Conservation (phyloP, 1,139 yeast genomes). For the Pichia sp. region DNA sequence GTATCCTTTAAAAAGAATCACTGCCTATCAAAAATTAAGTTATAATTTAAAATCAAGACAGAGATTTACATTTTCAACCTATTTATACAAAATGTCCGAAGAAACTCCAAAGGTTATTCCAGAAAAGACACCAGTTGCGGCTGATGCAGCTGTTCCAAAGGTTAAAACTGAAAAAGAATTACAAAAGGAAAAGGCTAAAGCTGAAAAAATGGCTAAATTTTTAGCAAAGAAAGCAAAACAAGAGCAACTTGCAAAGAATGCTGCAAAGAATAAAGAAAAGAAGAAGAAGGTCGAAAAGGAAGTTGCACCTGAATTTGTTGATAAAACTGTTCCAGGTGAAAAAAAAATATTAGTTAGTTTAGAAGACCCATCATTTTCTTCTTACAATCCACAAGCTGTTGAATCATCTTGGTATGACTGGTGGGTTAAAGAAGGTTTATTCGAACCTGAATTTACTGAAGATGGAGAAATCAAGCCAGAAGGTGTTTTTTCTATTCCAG, state of each 20-base stretch:
- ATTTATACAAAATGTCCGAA: constrained; percentile 9
- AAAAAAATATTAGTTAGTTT: constrained; percentile 79
- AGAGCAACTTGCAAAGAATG: constrained; percentile 39
- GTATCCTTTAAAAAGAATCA: constrained; percentile 13
- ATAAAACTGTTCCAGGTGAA: constrained; percentile 79
- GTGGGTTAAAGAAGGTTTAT: constrained; percentile 89
- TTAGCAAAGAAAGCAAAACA: constrained; percentile 87
- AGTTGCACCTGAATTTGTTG: constrained; percentile 69
- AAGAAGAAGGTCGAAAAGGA: constrained; percentile 70
- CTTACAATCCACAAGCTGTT: constrained; percentile 86
- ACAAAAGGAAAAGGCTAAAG: constrained; percentile 93
- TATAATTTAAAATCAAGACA: constrained; percentile 4
- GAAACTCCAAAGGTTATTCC: constrained; percentile 3
- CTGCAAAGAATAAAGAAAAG: constrained; percentile 36
- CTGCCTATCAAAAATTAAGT: constrained; percentile 9
- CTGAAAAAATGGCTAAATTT: constrained; percentile 92
- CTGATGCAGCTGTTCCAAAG: constrained; percentile 6
- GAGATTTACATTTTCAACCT: constrained; percentile 12
- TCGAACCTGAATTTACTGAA: constrained; percentile 75
- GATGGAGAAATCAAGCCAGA: constrained; percentile 74
- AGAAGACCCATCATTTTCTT: constrained; percentile 90
- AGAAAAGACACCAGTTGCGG: neutral
- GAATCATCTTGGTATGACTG: constrained; percentile 97
- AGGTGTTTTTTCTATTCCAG: constrained; percentile 86
- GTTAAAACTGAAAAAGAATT: constrained; percentile 65